Evolutionary conservation across 2,329 filamentous ascomycete genomes (phyloP), one percentile per base, ranked within the genome.

Genomic region (Colletotrichum limetticola): DNA sequence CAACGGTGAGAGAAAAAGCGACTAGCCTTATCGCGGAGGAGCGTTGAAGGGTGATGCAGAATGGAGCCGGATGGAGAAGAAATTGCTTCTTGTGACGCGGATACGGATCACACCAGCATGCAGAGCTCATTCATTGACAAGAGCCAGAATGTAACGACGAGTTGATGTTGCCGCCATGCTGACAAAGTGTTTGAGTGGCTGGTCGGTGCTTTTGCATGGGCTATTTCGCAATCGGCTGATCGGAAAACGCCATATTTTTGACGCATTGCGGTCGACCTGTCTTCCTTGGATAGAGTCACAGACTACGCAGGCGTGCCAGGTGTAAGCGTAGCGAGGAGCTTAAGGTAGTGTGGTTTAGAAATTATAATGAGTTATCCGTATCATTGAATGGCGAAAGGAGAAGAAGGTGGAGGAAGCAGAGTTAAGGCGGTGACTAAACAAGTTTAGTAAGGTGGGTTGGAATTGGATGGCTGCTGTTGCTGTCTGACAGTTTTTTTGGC

Each of bases 181-280:
- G 56, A 56, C 11, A 30, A 28, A 58, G 32, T n/a, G 35, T 12
- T 14, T 70, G 60, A 65, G 58, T 72, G 66, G 66, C 32, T 42
- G 56, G 3, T 26, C 24, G 28, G 12, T 70, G 66, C 55, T 66
- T 66, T 46, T 55, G 56, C 46, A 42, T 57, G 56, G 14, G 24
- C 32, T 28, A 72, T 67, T 74, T 72, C 71, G 71, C 71, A 62
- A 74, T 74, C 57, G 56, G 26, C n/a, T 42, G 68, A 72, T 63
- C 37, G 30, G 57, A 68, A 74, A 37, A 59, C 71, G 71, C 68
- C 62, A 74, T 74, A 64, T 59, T 59, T 63, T 11, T 49, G 68
- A 49, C 61, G 66, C 70, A 66, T 70, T 49, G 66, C 49, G 61
- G 56, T 49, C 66, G 61, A 63, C 55, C n/a, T 57, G 35, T 37